Evolutionary conservation across 495 filamentous ascomycete genomes (phyloP).

Genomic region (Hypoxylon perforatum): DNA sequence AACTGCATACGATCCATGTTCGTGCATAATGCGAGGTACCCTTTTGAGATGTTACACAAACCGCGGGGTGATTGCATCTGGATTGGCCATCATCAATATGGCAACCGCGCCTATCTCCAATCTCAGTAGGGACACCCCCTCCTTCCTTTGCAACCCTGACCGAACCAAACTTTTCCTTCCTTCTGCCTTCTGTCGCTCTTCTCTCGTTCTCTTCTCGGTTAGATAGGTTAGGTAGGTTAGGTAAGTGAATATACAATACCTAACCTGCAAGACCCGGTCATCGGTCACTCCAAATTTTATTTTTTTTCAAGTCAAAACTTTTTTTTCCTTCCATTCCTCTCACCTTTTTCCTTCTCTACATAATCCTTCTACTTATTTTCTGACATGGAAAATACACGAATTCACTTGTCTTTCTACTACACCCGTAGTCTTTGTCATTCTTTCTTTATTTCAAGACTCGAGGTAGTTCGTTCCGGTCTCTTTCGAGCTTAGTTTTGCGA

Average conservation of each 20-base stretch:
- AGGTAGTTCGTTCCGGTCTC: constrained; percentile 3
- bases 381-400: neutral
- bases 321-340: neutral
- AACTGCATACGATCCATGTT: constrained; percentile 25
- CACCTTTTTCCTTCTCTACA: neutral
- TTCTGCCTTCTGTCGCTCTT: neutral
- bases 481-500: constrained; percentile 4
- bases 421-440: neutral
- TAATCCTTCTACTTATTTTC: too few relatives aligned
- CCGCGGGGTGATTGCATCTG: constrained; percentile 22
- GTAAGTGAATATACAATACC: too few relatives aligned
- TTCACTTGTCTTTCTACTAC: neutral
- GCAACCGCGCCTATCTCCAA: constrained; percentile 20
- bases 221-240: too few relatives aligned
- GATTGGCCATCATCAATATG: constrained; percentile 10
- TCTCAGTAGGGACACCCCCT: neutral
- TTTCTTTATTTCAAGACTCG: neutral
- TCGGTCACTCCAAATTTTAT: neutral
- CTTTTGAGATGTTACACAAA: constrained; percentile 16
- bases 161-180: neutral
- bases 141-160: neutral
- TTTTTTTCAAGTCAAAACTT: neutral
- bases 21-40: neutral
- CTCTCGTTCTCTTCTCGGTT: constrained; percentile 2
- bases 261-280: too few relatives aligned